Evolutionary conservation across 768 basidiomycete genomes (phyloP).

Genomic region (Epithele typhae): DNA sequence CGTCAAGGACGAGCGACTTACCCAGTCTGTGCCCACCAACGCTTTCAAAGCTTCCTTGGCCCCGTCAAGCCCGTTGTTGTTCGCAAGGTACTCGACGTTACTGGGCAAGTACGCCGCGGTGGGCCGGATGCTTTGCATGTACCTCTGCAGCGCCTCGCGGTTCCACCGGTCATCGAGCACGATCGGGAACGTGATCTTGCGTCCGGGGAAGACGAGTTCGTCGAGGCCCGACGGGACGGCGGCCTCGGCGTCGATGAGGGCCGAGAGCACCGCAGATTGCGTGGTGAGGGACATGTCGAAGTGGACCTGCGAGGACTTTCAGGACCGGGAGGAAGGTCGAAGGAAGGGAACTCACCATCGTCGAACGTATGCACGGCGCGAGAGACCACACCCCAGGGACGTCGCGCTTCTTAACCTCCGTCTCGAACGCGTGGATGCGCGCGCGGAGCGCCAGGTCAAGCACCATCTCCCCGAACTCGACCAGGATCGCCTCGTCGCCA

Average conservation of each 20-base stretch:
- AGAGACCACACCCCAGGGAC: slow-evolving; percentile 37
- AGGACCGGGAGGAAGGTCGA: no score
- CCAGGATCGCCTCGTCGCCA: slow-evolving; percentile 58
- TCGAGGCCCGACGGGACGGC: slow-evolving; percentile 36
- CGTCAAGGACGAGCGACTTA: slow-evolving; percentile 20
- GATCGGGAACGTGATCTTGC: slow-evolving; percentile 57
- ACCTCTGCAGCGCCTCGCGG: slow-evolving; percentile 49
- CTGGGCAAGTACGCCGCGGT: slow-evolving; percentile 64
- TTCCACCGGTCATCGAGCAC: slow-evolving; percentile 58
- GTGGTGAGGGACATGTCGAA: slow-evolving; percentile 41
- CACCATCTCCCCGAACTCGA: slow-evolving; percentile 56
- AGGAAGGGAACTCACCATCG: slow-evolving; percentile 38
- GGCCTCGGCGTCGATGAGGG: slow-evolving; percentile 35
- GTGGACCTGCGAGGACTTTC: slow-evolving; percentile 36
- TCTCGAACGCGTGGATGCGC: slow-evolving; percentile 53
- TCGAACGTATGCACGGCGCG: slow-evolving; percentile 52
- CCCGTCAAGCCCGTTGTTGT: slow-evolving; percentile 53
- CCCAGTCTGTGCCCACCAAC: slow-evolving; percentile 48
- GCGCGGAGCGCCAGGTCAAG: slow-evolving; percentile 52
- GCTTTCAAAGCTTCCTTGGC: slow-evolving; percentile 40
- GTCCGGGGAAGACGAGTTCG: slow-evolving; percentile 43
- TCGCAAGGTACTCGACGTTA: slow-evolving; percentile 63
- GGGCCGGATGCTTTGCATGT: slow-evolving; percentile 50
- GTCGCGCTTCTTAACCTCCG: slow-evolving; percentile 28
- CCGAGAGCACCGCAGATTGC: slow-evolving; percentile 39